Base-by-base conservation (phyloP, 768 basidiomycete genomes). In the Hygrocybe coccinea region DNA sequence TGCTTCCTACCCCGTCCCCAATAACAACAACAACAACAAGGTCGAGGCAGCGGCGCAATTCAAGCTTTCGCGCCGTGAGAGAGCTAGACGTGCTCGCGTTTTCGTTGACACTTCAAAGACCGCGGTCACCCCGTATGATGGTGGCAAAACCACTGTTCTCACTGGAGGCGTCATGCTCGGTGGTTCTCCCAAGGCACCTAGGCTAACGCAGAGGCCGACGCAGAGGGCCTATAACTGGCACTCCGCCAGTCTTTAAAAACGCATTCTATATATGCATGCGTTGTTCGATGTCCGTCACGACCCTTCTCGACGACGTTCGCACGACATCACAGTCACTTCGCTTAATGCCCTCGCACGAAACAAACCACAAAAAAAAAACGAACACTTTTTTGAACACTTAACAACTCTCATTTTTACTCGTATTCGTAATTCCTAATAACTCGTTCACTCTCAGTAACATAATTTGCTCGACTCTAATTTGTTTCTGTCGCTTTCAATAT, bases 121-220 rank as follows among this genome's bases (percentile, higher is more conserved):
- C 50, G 86, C 87, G 43, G 86, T 91, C 58, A 91, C 89, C 45
- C 86, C 87, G 62, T 91, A 91, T 63, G 89, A 91, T 62, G 89
- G 88, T 55, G 89, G 89, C 60, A 90, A 89, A 79, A 91, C 89
- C 52, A 90, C 89, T 25, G 89, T 91, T 48, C 81, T 91, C 62
- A 90, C 89, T 2, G 89, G 89, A 2, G 52, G 52, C 19, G 52
- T 54, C 22, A 54, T 54, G 52, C 52, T 54, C 15, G 51, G 51
- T 19, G 52, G 52, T 17, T 39, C 39, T 34, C n/a, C 43, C 39
- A 44, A 52, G 36, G 36, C 51, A 6, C 2, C 21, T 7, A 49
- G 15, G 47, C 5, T 24, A 5, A 25, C 25, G n/a, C n/a, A n/a
- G 14, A 34, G 15, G 14, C 6, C 47, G 7, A n/a, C 15, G 21